Evolutionary conservation across 2,329 filamentous ascomycete species (phyloP).

Genomic region (Monosporascus sp.): DNA sequence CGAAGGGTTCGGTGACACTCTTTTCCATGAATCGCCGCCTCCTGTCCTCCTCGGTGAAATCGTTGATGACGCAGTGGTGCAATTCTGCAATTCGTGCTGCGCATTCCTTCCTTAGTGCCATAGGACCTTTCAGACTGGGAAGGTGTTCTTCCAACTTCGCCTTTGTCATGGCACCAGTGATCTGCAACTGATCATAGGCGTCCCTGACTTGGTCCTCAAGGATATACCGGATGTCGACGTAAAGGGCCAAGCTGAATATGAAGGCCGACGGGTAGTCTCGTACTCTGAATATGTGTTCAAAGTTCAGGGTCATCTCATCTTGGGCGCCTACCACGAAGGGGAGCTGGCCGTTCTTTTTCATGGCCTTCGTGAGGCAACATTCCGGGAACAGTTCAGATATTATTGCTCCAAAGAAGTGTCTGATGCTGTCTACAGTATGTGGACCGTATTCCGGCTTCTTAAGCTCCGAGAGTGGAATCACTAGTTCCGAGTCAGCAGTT

Average conservation of each 20-base stretch:
- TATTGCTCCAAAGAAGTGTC: slow-evolving; percentile 12
- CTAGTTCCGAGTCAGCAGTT: not conserved
- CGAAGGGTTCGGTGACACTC: slow-evolving; percentile 9
- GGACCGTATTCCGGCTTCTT: slow-evolving; percentile 14
- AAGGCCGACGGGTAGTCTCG: slow-evolving; percentile 16
- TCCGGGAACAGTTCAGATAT: slow-evolving; percentile 18
- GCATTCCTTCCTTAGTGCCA: slow-evolving; percentile 5
- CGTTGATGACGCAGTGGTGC: slow-evolving; percentile 11
- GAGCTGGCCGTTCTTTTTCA: slow-evolving; percentile 17
- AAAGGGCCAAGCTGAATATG: slow-evolving; percentile 24
- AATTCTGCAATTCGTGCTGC: slow-evolving; percentile 8
- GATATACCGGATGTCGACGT: slow-evolving; percentile 26
- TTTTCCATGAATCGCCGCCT: slow-evolving; percentile 5
- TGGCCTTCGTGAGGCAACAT: slow-evolving; percentile 17
- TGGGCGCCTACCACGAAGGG: slow-evolving; percentile 15
- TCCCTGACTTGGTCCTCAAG: slow-evolving; percentile 17
- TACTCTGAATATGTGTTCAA: slow-evolving; percentile 14
- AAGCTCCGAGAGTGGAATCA: slow-evolving; percentile 6
- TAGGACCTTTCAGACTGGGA: slow-evolving; percentile 6
- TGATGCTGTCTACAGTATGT: slow-evolving; percentile 9
- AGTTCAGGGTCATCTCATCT: slow-evolving; percentile 21
- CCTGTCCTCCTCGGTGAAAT: slow-evolving; percentile 16
- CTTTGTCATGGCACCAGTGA: slow-evolving; percentile 9
- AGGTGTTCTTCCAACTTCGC: slow-evolving; percentile 8
- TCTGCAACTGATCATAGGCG: slow-evolving; percentile 15